Conservation (phyloP, 805 yeast genomes). For the Metschnikowia cerradonensis region DNA sequence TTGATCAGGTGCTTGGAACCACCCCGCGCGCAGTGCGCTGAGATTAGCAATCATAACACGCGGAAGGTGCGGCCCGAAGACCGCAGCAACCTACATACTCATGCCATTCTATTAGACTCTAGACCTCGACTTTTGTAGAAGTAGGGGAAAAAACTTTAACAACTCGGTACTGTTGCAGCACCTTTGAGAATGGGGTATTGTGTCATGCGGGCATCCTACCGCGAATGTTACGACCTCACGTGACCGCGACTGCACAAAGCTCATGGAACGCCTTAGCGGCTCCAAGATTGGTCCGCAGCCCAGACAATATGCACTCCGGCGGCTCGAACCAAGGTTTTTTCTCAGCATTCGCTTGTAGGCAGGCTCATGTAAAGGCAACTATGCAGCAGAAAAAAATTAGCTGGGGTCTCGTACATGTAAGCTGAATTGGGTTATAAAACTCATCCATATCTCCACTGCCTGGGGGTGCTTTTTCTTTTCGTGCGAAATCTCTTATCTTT, state of each 20-base stretch:
- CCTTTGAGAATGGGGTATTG: neutral
- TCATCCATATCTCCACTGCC: neutral
- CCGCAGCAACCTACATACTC: too few relatives aligned
- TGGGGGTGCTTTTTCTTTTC: neutral
- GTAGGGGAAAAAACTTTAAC: too few relatives aligned
- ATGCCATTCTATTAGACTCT: too few relatives aligned
- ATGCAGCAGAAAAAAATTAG: neutral
- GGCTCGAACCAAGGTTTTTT: neutral
- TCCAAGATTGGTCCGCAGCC: neutral
- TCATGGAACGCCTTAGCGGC: neutral
- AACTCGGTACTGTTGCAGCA: too few relatives aligned
- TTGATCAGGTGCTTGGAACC: neutral
- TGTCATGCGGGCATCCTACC: neutral
- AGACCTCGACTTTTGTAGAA: neutral
- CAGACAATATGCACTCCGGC: neutral
- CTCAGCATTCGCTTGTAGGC: neutral
- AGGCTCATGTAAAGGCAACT: neutral
- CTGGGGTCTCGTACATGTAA: slow-evolving; percentile 1
- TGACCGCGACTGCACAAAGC: neutral
- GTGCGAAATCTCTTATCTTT: slow-evolving; percentile 3
- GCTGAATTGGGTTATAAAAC: slow-evolving; percentile 3
- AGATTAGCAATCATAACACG: neutral
- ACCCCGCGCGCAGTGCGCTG: neutral
- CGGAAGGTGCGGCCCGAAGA: neutral
- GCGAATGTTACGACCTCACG: neutral